Evolutionary conservation across 2,329 filamentous ascomycete genomes (phyloP).

Genomic region (Colletotrichum eremochloae): DNA sequence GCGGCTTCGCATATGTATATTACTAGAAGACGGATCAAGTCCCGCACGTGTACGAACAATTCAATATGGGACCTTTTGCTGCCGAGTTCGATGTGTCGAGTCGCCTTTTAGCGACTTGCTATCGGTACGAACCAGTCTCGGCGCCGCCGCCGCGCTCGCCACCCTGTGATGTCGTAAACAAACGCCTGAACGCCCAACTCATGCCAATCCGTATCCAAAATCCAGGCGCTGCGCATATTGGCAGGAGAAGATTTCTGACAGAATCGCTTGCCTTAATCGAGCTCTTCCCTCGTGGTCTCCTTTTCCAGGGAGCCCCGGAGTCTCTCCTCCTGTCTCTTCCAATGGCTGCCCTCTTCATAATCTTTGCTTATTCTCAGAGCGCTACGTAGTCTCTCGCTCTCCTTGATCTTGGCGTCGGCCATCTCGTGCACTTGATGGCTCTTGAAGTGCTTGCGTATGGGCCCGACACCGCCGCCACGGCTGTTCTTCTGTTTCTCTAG

Average conservation of each 20-base stretch:
- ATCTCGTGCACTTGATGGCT: conserved; percentile 95
- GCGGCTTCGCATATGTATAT: conserved; percentile 9
- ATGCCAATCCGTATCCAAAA: conserved; percentile 9
- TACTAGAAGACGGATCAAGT: conserved; percentile 32
- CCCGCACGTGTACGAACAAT: conserved; percentile 28
- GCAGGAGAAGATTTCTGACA: neutral
- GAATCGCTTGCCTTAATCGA: conserved; percentile 7
- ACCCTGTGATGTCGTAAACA: conserved; percentile 7
- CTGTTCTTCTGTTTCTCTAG: conserved; percentile 53
- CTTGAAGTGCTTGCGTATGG: conserved; percentile 76
- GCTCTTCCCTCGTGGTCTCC: conserved; percentile 48
- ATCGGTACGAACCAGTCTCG: neutral
- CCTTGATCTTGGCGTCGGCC: conserved; percentile 94
- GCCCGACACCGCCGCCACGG: conserved; percentile 48
- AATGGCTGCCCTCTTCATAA: conserved; percentile 88
- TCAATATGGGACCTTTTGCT: conserved; percentile 1
- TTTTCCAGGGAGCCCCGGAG: conserved; percentile 60
- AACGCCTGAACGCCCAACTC: conserved; percentile 31
- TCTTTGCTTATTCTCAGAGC: conserved; percentile 89
- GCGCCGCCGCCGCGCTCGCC: neutral
- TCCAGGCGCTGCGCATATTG: neutral
- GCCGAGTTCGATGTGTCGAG: neutral
- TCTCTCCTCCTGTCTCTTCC: conserved; percentile 85
- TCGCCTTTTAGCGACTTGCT: neutral
- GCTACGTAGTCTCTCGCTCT: conserved; percentile 88